Evolutionary conservation across 306 rosid species (phyloP).

Genomic region (Delonix regia): DNA sequence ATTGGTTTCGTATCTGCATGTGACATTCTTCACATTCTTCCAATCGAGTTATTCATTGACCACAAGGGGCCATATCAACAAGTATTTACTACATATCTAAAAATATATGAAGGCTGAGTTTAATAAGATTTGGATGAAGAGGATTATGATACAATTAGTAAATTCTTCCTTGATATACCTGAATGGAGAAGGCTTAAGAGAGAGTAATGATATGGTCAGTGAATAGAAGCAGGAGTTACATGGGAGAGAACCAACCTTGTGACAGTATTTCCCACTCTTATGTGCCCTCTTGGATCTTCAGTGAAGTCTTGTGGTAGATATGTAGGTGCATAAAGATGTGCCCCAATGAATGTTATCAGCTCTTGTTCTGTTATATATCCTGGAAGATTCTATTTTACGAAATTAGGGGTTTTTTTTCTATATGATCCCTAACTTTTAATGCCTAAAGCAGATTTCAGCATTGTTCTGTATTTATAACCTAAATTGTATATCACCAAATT

Average conservation of each 20-base stretch:
- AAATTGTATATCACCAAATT: neutral
- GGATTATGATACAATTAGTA: neutral
- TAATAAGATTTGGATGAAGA: neutral
- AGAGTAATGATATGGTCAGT: slow-evolving; percentile 2
- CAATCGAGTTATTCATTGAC: neutral
- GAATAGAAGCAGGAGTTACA: neutral
- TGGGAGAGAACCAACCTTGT: neutral
- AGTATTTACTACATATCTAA: neutral
- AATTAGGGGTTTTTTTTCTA: too few relatives aligned
- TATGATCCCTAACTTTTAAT: neutral
- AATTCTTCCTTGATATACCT: neutral
- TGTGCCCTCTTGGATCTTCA: neutral
- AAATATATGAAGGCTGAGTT: neutral
- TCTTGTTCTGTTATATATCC: neutral
- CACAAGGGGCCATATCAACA: slow-evolving; percentile 6
- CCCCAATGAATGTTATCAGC: neutral
- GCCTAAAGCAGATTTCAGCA: too few relatives aligned
- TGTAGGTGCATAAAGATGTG: slow-evolving; percentile 1
- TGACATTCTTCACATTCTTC: neutral
- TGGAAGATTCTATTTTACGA: neutral
- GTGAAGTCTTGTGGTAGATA: slow-evolving; percentile 13
- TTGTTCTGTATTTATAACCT: neutral
- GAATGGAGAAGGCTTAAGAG: neutral
- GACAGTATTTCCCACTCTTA: neutral
- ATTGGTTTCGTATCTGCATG: neutral